These are phyloP conservation scores for Bombardia bombarda DNA, from an alignment of 495 filamentous ascomycete genomes.

Conservation along the genomic window DNA sequence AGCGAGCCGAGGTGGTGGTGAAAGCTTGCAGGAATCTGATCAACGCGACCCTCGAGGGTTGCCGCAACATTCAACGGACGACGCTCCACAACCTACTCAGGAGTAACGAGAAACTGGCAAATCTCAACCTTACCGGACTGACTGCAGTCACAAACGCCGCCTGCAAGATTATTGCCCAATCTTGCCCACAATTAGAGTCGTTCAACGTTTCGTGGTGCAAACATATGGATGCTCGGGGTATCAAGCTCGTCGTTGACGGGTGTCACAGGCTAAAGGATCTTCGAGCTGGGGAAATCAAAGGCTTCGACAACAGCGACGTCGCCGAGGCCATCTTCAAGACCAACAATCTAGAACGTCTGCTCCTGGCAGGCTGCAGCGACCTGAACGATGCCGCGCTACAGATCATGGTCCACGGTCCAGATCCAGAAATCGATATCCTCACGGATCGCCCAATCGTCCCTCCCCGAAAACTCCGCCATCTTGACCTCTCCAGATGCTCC, in stretches of 20 bases:
- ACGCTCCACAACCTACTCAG: slow-evolving; percentile 74
- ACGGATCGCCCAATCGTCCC: slow-evolving; percentile 69
- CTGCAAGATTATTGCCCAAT: slow-evolving; percentile 78
- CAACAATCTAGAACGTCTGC: slow-evolving; percentile 73
- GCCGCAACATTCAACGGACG: slow-evolving; percentile 66
- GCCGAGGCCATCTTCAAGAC: slow-evolving; percentile 64
- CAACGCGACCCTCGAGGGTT: slow-evolving; percentile 82
- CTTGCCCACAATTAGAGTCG: slow-evolving; percentile 70
- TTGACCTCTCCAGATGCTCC: slow-evolving; percentile 75
- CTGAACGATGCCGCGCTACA: slow-evolving; percentile 64
- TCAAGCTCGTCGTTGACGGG: slow-evolving; percentile 60
- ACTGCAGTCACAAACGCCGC: slow-evolving; percentile 72
- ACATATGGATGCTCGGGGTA: slow-evolving; percentile 73
- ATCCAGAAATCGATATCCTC: slow-evolving; percentile 70
- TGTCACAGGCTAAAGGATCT: slow-evolving; percentile 73
- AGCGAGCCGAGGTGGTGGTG: slow-evolving; percentile 65
- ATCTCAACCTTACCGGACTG: slow-evolving; percentile 80
- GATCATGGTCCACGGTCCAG: slow-evolving; percentile 61
- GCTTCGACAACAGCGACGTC: slow-evolving; percentile 65
- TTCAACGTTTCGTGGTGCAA: slow-evolving; percentile 91
- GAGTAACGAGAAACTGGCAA: slow-evolving; percentile 66
- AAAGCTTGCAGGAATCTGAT: slow-evolving; percentile 79
- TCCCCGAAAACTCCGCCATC: slow-evolving; percentile 69
- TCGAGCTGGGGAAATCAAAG: slow-evolving; percentile 70
- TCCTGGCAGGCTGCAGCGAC: slow-evolving; percentile 68